Percentiles rank a stretch among this genome's conserved stretches.
Conservation (phyloP, 1,284 basidiomycete genomes). For the Vanrija pseudolonga region DNA sequence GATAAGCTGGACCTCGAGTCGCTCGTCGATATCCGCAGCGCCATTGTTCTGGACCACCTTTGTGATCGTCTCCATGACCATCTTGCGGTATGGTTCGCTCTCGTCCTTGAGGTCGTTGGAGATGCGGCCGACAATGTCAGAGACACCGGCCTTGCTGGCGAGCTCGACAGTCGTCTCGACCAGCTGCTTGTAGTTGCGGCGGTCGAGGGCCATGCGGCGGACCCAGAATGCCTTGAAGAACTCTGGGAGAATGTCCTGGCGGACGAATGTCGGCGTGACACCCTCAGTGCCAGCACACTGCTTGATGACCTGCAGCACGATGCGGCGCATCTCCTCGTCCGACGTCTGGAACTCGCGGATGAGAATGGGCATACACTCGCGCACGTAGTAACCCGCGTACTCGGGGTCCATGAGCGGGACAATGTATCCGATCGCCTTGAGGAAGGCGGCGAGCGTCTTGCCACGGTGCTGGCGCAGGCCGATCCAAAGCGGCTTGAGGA, state of each 20-base stretch:
- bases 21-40: slow-evolving; percentile 93
- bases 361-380: slow-evolving; percentile 94
- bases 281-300: slow-evolving; percentile 98
- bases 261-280: slow-evolving; percentile 88
- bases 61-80: slow-evolving; percentile 99
- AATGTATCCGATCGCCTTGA: slow-evolving; percentile 99
- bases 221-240: slow-evolving; percentile 99
- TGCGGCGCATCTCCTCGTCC: slow-evolving; percentile 99
- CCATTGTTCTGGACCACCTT: slow-evolving; percentile 90
- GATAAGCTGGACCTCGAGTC: slow-evolving; percentile 87
- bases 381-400: slow-evolving; percentile 96
- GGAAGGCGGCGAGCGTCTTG: slow-evolving; percentile 94
- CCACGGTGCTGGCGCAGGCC: slow-evolving; percentile 97
- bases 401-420: slow-evolving; percentile 99
- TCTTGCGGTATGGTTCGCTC: slow-evolving; percentile 95
- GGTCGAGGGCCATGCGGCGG: slow-evolving; percentile 92
- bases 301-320: slow-evolving; percentile 97
- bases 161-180: slow-evolving; percentile 98
- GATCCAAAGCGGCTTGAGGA: slow-evolving; percentile 95
- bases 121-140: slow-evolving; percentile 90
- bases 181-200: slow-evolving; percentile 93
- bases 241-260: slow-evolving; percentile 96
- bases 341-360: slow-evolving; percentile 99
- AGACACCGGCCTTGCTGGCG: slow-evolving; percentile 91
- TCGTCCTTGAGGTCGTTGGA: slow-evolving; percentile 97